Evolutionary conservation across 257 asterid genomes (phyloP), one percentile per base, ranked within the genome.

Genomic region (Nicotiana obtusifolia): DNA sequence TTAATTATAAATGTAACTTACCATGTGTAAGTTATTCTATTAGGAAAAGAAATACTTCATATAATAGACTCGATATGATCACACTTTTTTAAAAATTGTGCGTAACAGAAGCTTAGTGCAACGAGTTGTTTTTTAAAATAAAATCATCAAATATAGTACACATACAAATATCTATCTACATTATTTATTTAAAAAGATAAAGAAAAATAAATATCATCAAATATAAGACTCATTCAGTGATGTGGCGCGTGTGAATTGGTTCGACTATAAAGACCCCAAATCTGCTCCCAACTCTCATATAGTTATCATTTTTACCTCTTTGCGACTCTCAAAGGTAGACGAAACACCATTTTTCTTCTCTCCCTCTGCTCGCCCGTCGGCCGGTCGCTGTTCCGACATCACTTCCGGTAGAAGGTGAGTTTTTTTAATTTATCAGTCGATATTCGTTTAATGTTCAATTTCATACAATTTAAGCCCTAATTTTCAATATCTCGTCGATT

Each of bases 231-330:
- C 44, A 26, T 75, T 8, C 0, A 49, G 9, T 49, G 44, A 49
- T 49, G 79, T 75, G 79, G 79, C 62, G 61, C 20, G 62, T 49
- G 41, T 15, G 79, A 49, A 24, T 75, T 75, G 79, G 79, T 49
- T 30, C 41, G 9, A 47, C 79, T 24, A 49, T 75, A 75, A 75
- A 75, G 41, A 49, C 79, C 79, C 4, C 62, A 75, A 75, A 75
- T 75, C 79, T 75, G 5, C 41, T 24, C 44, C 0, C 35, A 9
- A 41, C 49, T 41, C 49, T 41, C 49, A 41, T 13, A 41, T 41
- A 41, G 49, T 41, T 41, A 41, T 53, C 60, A 53, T 53, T 57
- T 57, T 57, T 19, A 5, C 24, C 26, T 57, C 24, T 7, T 19
- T 2, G 10, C 64, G 60, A 53, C 60, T 53, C 60, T 15, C n/a